Percentiles rank a stretch among this genome's conserved stretches.
These are phyloP conservation scores for Wickerhamiella occidentalis DNA, from an alignment of 805 yeast species.

Conservation along the genomic window DNA sequence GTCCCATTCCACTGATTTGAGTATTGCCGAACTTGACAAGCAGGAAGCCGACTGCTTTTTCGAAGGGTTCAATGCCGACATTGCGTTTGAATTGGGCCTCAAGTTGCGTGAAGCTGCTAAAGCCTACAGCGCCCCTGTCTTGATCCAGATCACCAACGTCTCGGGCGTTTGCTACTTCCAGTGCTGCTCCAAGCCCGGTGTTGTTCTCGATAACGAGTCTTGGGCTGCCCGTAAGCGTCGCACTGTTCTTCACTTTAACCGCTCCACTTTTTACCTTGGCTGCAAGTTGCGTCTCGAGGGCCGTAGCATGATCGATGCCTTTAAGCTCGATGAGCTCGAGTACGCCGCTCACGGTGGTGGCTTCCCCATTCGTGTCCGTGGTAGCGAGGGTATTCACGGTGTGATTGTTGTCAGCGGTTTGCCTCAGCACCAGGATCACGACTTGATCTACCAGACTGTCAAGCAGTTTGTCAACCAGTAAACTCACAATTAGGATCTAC, in stretches of 20 bases:
- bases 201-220: conserved; percentile 23
- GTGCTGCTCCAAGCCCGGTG: conserved; percentile 24
- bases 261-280: conserved; percentile 24
- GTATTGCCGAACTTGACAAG: conserved; percentile 14
- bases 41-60: conserved; percentile 23
- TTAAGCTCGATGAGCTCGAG: conserved; percentile 19
- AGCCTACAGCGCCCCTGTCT: conserved; percentile 17
- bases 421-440: conserved; percentile 24
- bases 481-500: no score
- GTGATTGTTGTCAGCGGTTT: conserved; percentile 25
- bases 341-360: conserved; percentile 27
- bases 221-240: conserved; percentile 25
- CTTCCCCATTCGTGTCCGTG: conserved; percentile 25
- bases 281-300: conserved; percentile 20
- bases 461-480: conserved; percentile 12
- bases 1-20: background rate
- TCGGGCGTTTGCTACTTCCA: conserved; percentile 24
- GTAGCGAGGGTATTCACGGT: conserved; percentile 25
- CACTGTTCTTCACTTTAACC: conserved; percentile 23
- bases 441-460: conserved; percentile 19
- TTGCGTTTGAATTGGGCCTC: conserved; percentile 61
- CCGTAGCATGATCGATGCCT: conserved; percentile 17
- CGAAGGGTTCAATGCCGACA: conserved; percentile 35
- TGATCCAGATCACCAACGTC: conserved; percentile 21
- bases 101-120: conserved; percentile 39